Evolutionary conservation across 257 asterid genomes (phyloP).

Genomic region (Fraxinus excelsior): DNA sequence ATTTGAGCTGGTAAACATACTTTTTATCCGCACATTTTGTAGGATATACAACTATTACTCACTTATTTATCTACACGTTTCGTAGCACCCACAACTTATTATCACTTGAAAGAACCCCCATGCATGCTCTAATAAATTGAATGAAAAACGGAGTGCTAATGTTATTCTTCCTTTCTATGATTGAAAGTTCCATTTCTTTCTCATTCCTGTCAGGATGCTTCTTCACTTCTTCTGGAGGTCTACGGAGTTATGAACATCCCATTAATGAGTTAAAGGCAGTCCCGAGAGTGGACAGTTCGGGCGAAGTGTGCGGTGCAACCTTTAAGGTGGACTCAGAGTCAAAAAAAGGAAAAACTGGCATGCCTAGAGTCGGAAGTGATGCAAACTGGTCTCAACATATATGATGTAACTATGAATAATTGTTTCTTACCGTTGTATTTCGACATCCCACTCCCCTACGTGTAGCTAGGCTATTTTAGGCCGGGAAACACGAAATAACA

Average conservation of each 20-base stretch:
- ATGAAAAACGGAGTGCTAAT: not conserved
- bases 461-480: not conserved
- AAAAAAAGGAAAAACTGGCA: conserved; percentile 56
- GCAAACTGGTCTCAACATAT: conserved; percentile 48
- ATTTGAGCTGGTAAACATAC: no score
- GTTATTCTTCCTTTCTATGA: not conserved
- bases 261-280: conserved; percentile 80
- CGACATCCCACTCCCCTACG: not conserved
- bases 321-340: conserved; percentile 79
- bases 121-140: no score
- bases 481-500: not conserved
- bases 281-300: conserved; percentile 91
- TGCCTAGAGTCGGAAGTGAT: conserved; percentile 94
- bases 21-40: no score
- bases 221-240: conserved; percentile 92
- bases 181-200: not conserved
- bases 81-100: no score
- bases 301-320: conserved; percentile 81
- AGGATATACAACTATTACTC: no score
- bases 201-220: conserved; percentile 64
- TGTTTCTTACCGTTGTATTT: not conserved
- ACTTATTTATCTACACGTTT: no score
- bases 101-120: no score
- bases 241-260: conserved; percentile 88
- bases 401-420: not conserved